Conservation (phyloP, 2,329 filamentous ascomycete genomes). For the Arachnomyces sp. region DNA sequence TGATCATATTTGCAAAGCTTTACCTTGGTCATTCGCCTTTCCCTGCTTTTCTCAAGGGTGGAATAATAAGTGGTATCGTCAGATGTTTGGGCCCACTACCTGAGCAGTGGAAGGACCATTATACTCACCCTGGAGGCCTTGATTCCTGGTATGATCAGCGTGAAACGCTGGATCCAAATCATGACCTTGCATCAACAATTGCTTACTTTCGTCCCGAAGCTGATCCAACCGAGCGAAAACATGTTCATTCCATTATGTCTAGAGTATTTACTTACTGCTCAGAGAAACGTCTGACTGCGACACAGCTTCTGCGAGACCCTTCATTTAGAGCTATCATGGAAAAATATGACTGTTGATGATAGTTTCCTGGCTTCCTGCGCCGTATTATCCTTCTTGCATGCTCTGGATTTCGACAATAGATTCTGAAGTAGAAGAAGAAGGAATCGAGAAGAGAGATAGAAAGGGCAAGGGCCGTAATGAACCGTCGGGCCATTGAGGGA, state of each 20-base stretch:
- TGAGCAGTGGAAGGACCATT: slow-evolving; percentile 18
- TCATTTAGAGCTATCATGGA: slow-evolving; percentile 23
- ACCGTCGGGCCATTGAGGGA: no score
- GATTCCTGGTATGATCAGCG: slow-evolving; percentile 24
- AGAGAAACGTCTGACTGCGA: slow-evolving; percentile 19
- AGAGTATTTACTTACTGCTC: slow-evolving; percentile 11
- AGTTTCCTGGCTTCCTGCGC: neutral
- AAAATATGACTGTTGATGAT: slow-evolving; percentile 19
- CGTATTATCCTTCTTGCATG: no score
- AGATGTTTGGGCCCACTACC: slow-evolving; percentile 19
- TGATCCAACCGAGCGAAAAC: slow-evolving; percentile 4
- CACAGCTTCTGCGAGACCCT: slow-evolving; percentile 21
- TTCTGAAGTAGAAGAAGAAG: no score
- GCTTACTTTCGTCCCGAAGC: neutral
- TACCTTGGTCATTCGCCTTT: slow-evolving; percentile 18
- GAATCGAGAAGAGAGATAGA: no score
- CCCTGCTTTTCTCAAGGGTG: slow-evolving; percentile 8
- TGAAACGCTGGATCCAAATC: slow-evolving; percentile 1
- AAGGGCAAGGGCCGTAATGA: no score
- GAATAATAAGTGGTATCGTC: slow-evolving; percentile 16
- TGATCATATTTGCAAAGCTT: slow-evolving; percentile 21
- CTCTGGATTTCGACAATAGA: no score
- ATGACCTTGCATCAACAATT: neutral
- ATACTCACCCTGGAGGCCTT: slow-evolving; percentile 8
- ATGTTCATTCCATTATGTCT: slow-evolving; percentile 5